Evolutionary conservation across 1,139 yeast species (phyloP).

Genomic region (Candida tetrigidarum): DNA sequence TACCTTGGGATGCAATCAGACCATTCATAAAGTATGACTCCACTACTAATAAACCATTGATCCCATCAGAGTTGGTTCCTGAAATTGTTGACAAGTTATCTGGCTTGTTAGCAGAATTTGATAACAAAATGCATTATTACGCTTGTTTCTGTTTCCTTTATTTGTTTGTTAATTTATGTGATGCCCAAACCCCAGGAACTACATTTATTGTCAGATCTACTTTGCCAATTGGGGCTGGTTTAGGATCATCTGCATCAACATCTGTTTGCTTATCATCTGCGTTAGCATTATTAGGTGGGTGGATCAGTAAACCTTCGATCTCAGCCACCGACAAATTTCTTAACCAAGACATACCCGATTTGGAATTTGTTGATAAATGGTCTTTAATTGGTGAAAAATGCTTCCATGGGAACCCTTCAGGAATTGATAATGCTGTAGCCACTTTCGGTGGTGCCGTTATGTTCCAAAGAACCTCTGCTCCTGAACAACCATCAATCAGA

Average conservation of each 20-base stretch:
- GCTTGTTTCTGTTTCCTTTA: conserved; percentile 89
- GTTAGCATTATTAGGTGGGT: conserved; percentile 64
- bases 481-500: conserved; percentile 58
- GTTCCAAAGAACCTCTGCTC: conserved; percentile 68
- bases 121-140: conserved; percentile 65
- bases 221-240: conserved; percentile 95
- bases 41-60: conserved; percentile 41
- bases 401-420: conserved; percentile 96
- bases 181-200: conserved; percentile 48
- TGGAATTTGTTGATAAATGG: conserved; percentile 78
- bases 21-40: conserved; percentile 20
- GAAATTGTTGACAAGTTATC: conserved; percentile 57
- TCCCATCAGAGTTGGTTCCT: conserved; percentile 62
- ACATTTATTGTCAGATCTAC: conserved; percentile 77
- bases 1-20: conserved; percentile 62
- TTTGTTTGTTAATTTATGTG: conserved; percentile 65
- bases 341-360: conserved; percentile 45
- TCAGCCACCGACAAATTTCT: conserved; percentile 31
- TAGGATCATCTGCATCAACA: conserved; percentile 93
- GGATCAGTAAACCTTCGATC: conserved; percentile 40
- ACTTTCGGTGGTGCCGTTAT: conserved; percentile 95
- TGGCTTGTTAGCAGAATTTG: conserved; percentile 47
- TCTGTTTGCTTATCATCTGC: conserved; percentile 87
- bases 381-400: conserved; percentile 93
- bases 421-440: conserved; percentile 96